Evolutionary conservation across 2,329 filamentous ascomycete species (phyloP), one percentile per base, ranked within the genome.

Genomic region (Tolypocladium amazonense): DNA sequence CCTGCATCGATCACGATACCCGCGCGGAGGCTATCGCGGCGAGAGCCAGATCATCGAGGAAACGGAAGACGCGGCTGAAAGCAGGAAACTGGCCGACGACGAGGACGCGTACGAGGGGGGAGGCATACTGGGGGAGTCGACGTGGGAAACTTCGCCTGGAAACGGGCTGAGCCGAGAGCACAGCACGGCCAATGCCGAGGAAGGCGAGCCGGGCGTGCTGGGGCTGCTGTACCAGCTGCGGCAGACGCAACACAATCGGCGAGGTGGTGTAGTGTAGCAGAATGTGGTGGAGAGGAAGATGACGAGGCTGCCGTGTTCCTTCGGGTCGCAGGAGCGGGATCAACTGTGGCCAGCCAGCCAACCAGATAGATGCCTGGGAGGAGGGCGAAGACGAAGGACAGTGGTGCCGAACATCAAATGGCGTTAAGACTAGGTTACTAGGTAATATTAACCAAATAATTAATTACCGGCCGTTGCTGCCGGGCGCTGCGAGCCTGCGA

Each of bases 161-260:
- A 77, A 77, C 60, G 78, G 75, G 0, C 63, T 82, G 23, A 82
- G 78, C 52, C 75, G 80, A 35, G 81, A 84, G 62, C 80, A 77
- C 63, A 85, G 81, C 65, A 74, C 72, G 9, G 72, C 72, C 7
- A 75, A 74, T 23, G 73, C 72, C 0, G 76, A 76, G 14, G 79
- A 79, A 47, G 72, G 77, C 3, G 81, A 82, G 18, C 76, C 78
- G 2, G 82, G 83, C 1, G 82, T 86, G 2, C 72, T 86, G 53
- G 80, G 79, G 5, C 74, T 86, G 65, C 79, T 86, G 61, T 81
- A 82, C 63, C 81, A 85, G 67, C 77, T 85, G 60, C 81, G 82
- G 65, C 80, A 84, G 68, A 79, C 80, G 27, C 81, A 84, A 63
- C 74, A 81, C 65, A 77, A 79, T 53, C 76, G 80, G 41, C 72